These are phyloP conservation scores for Pichia inconspicua DNA, from an alignment of 1,139 yeast genomes.

Conservation along the genomic window DNA sequence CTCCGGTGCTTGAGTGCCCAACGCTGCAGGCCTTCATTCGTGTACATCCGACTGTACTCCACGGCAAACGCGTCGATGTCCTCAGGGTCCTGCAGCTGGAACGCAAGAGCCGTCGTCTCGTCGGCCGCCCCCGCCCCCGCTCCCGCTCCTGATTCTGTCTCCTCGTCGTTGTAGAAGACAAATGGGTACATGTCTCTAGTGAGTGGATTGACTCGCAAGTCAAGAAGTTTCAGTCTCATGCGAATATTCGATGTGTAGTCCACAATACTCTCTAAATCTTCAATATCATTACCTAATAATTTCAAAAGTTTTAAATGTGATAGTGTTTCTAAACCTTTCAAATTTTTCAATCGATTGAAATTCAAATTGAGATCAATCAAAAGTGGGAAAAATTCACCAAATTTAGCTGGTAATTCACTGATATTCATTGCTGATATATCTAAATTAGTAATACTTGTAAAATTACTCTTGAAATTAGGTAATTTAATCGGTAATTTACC, in stretches of 20 bases:
- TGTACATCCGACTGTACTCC: conserved; percentile 23
- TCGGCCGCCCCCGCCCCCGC: neutral
- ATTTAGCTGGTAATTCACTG: conserved; percentile 31
- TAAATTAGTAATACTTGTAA: conserved; percentile 35
- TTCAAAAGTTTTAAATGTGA: conserved; percentile 34
- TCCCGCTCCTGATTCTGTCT: neutral
- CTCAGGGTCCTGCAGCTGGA: conserved; percentile 23
- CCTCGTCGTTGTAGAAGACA: conserved; percentile 36
- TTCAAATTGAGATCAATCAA: conserved; percentile 42
- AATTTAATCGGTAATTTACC: conserved; percentile 12
- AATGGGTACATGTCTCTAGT: conserved; percentile 44
- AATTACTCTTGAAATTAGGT: conserved; percentile 20
- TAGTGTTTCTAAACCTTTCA: conserved; percentile 25
- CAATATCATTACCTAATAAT: conserved; percentile 40
- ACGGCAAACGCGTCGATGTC: conserved; percentile 27
- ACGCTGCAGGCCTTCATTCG: conserved; percentile 13
- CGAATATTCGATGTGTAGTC: conserved; percentile 31
- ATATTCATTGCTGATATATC: conserved; percentile 41
- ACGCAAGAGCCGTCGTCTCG: conserved; percentile 14
- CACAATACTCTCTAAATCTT: conserved; percentile 30
- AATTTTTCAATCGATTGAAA: conserved; percentile 35
- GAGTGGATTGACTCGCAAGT: conserved; percentile 45
- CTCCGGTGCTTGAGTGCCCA: conserved; percentile 20
- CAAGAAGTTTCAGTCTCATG: conserved; percentile 34
- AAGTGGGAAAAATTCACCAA: conserved; percentile 38